Evolutionary conservation across 192 early-diverging fungal genomes (phyloP), one percentile per base, ranked within the genome.

Genomic region (Kappamyces sp.): DNA sequence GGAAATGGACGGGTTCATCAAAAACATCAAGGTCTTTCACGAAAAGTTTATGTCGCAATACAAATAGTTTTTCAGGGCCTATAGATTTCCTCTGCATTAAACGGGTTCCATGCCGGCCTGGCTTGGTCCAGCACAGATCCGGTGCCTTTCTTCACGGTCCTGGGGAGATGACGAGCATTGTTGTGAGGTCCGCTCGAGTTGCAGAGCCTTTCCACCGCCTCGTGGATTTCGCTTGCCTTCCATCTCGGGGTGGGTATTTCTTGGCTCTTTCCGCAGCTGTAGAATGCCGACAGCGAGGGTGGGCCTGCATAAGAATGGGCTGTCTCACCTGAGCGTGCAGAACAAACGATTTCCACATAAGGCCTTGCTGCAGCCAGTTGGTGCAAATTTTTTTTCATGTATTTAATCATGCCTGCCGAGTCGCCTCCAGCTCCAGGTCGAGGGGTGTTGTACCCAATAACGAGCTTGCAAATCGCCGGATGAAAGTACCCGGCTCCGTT

Each of bases 1-100:
- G n/a, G 72, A 92, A 37, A 91, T 98, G 86, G 93, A 93, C 47
- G 83, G 74, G 34, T 95, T 98, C 61, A 93, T 92, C 58, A 62
- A 61, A 15, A 76, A 73, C 47, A 77, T 98, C 50, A 70, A 75
- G 58, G 69, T 67, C 36, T 98, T 98, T 78, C 93, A 98, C 58
- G 58, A 75, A 38, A 66, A 64, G n/a, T 90, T 98, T 60, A 78
- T 98, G 71, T 64, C 73, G 55, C 89, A 86, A 68, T 89, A 90
- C 65, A 65, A 68, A 36, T 65, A 43, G 43, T 44, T 62, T 41
- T 55, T 69, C 47, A 73, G 34, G 71, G 71, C 58, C 60, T 67
- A 60, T 68, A 73, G 3, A 66, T 73, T 10, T 54, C 39, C 44
- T 61, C 41, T 13, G 71, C 71, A 33, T 39, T 65, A 41, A 74